Evolutionary conservation across 2,329 filamentous ascomycete genomes (phyloP), one percentile per base, ranked within the genome.

Genomic region (Paecilomyces sp.): DNA sequence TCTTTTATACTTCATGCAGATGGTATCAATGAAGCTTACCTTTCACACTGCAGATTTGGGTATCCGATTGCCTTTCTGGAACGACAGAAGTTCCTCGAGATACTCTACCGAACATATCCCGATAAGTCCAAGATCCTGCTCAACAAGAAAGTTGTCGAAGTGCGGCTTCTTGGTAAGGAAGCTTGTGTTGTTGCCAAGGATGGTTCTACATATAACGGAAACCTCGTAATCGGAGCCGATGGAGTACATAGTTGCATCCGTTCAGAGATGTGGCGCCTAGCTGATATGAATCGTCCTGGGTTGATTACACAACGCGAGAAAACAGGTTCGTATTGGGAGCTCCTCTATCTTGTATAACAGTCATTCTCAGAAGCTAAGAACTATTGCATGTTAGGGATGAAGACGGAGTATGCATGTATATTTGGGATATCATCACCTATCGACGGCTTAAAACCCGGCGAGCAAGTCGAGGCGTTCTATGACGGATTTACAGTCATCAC

Each of bases 201-300:
- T 58, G 75, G 75, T 2, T 66, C 68, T 2, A 30, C 66, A 0
- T 74, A 74, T 60, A 24, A 67, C 0, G 77, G 74, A 0, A 64
- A 74, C 57, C 61, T 80, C 12, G 65, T 77, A 4, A 65, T 78
- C 13, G 78, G 76, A 11, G 75, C 76, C 4, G 78, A 80, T 58
- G 77, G 77, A 22, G 72, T 76, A 1, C 73, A 77, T 62, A 79
- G 76, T 64, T 68, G 62, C 34, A 70, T 74, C 11, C 70, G 75
- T 1, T 60, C 61, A 3, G 70, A 74, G 53, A 76, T 80, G 67
- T 71, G 68, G 63, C 59, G 63, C 9, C 31, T 63, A 2, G 63
- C 64, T 3, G 58, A 60, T 13, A 55, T 57, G 30, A 54, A 62
- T 1, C 54, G 55, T 11, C 56, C 56, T 30, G 57, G 58, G 3